Evolutionary conservation across 2,329 filamentous ascomycete species (phyloP).

Genomic region (Venturia nashicola): DNA sequence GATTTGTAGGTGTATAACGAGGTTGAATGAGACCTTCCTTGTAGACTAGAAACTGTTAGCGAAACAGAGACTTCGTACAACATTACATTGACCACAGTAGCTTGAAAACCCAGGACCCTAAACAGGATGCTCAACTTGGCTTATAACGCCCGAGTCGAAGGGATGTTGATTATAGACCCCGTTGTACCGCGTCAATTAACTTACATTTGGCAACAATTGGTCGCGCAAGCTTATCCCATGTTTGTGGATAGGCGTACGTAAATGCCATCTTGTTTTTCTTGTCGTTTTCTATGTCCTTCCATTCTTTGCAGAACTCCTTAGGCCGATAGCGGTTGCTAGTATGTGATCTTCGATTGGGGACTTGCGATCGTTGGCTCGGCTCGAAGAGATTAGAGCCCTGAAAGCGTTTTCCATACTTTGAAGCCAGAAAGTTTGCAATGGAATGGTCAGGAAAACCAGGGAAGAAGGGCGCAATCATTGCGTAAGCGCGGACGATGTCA

Average conservation of each 20-base stretch:
- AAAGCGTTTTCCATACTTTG: slow-evolving; percentile 2
- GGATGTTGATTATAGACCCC: too few relatives aligned
- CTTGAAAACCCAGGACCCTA: too few relatives aligned
- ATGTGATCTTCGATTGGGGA: slow-evolving; percentile 20
- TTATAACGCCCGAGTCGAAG: too few relatives aligned
- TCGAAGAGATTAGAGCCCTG: slow-evolving; percentile 29
- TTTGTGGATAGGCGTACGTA: background rate
- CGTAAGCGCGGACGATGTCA: slow-evolving; percentile 18
- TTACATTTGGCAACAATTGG: background rate
- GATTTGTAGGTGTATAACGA: background rate
- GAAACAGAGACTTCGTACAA: background rate
- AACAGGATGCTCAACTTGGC: too few relatives aligned
- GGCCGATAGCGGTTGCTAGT: slow-evolving; percentile 17
- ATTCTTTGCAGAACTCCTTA: slow-evolving; percentile 27
- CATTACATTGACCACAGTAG: background rate
- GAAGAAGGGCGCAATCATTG: slow-evolving; percentile 31
- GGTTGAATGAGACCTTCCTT: background rate
- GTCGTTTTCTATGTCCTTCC: slow-evolving; percentile 17
- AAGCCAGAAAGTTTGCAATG: slow-evolving; percentile 14
- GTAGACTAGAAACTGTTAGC: background rate
- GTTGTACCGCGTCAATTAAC: background rate
- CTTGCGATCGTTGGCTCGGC: slow-evolving; percentile 24
- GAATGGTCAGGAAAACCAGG: slow-evolving; percentile 23
- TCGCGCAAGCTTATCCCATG: background rate
- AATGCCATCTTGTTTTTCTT: background rate